Conservation (phyloP, 352 stramenopile species). For the Phytophthora gonapodyides region DNA sequence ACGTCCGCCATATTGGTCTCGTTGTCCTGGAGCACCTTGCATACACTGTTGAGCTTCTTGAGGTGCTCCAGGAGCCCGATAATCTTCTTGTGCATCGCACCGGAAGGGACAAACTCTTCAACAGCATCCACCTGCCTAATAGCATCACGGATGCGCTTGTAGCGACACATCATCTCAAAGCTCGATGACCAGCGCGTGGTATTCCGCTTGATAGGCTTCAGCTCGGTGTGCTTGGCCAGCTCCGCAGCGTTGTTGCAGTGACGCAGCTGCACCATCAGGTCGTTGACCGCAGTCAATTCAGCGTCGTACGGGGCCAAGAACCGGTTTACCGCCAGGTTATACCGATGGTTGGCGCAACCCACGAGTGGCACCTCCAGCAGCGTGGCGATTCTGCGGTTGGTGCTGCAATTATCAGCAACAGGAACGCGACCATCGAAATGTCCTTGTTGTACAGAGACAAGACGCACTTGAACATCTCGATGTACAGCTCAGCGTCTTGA, state of each 20-base stretch:
- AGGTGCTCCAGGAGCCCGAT: slow-evolving; percentile 10
- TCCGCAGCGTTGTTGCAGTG: slow-evolving; percentile 17
- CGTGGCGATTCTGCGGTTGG: slow-evolving; percentile 19
- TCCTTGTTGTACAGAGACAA: slow-evolving; percentile 19
- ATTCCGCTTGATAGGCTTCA: slow-evolving; percentile 17
- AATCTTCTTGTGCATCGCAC: slow-evolving; percentile 8
- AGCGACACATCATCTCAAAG: slow-evolving; percentile 17
- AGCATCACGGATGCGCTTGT: slow-evolving; percentile 18
- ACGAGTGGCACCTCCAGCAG: slow-evolving; percentile 19
- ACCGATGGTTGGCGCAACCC: slow-evolving; percentile 23
- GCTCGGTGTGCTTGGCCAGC: slow-evolving; percentile 9
- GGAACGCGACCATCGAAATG: slow-evolving; percentile 1
- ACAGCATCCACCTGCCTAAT: slow-evolving; percentile 16
- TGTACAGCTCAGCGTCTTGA: slow-evolving; percentile 2
- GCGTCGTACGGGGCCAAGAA: slow-evolving; percentile 10
- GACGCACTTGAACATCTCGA: slow-evolving; percentile 1
- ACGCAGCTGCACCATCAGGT: slow-evolving; percentile 25
- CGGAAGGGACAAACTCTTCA: slow-evolving; percentile 22
- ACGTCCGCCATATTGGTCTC: slow-evolving; percentile 1
- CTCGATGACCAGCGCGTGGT: slow-evolving; percentile 26
- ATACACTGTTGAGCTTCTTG: slow-evolving; percentile 14
- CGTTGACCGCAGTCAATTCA: slow-evolving; percentile 15
- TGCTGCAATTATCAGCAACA: slow-evolving; percentile 29
- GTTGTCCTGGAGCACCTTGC: slow-evolving; percentile 1
- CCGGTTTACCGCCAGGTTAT: slow-evolving; percentile 14